phyloP scores from a whole-genome alignment of 78 protist genomes.

The Neovahlkampfia damariscottae region DNA sequence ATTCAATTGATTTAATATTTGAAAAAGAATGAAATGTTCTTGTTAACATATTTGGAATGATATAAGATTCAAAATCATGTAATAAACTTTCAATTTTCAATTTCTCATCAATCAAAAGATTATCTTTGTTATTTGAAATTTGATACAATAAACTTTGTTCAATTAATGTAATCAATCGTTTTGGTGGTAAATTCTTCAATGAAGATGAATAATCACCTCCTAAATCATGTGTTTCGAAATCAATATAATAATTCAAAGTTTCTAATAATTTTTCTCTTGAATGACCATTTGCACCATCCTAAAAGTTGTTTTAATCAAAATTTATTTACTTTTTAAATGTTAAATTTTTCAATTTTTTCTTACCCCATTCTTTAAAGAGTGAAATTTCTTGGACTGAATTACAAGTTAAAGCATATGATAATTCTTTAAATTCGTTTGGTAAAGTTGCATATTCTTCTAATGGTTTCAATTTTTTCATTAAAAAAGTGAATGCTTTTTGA shows the following conservation, averaged over 20 bases:
- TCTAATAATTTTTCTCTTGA: constrained; percentile 1
- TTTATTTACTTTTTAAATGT: not conserved
- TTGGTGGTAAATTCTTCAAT: not conserved
- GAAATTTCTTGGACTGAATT: not conserved
- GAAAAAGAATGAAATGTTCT: not conserved
- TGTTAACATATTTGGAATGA: constrained; percentile 19
- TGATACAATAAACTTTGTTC: constrained; percentile 3
- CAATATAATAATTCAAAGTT: not conserved
- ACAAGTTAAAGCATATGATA: not conserved
- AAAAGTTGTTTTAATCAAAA: too few relatives aligned
- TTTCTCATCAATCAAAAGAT: not conserved
- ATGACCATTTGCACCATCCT: not conserved
- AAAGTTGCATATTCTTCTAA: not conserved
- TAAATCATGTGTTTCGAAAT: not conserved
- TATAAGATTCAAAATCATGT: constrained; percentile 10
- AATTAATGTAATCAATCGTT: not conserved
- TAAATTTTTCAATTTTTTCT: not conserved
- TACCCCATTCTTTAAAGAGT: not conserved
- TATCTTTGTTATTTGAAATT: not conserved
- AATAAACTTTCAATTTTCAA: not conserved
- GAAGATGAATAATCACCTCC: not conserved
- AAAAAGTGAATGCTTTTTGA: constrained; percentile 5
- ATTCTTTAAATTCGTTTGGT: not conserved
- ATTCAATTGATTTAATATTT: constrained; percentile 24
- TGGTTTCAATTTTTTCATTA: constrained; percentile 26